These are phyloP conservation scores for Hypoxylon rickii DNA, from an alignment of 495 filamentous ascomycete species.

Conservation along the genomic window DNA sequence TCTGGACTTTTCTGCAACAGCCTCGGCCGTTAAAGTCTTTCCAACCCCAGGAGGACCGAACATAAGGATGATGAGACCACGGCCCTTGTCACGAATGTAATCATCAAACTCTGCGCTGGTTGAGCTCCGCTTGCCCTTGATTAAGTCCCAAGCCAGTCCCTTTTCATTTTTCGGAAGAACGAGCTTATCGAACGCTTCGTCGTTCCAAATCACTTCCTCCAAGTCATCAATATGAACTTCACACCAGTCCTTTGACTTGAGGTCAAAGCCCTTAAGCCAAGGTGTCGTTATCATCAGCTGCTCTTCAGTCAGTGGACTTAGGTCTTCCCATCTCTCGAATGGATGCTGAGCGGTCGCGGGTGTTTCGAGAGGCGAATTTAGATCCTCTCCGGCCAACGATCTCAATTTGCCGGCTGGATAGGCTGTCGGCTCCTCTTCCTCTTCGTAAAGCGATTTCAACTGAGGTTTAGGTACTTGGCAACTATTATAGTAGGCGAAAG, in stretches of 20 bases:
- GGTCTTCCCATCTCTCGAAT: neutral
- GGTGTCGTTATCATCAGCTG: slow-evolving; percentile 48
- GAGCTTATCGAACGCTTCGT: slow-evolving; percentile 59
- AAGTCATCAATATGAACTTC: slow-evolving; percentile 44
- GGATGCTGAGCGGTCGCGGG: too few species aligned
- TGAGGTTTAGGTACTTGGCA: slow-evolving; percentile 7
- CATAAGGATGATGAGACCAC: slow-evolving; percentile 60
- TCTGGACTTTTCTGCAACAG: slow-evolving; percentile 53
- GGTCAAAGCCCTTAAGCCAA: slow-evolving; percentile 50
- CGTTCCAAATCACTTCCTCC: slow-evolving; percentile 56
- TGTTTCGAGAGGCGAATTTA: neutral
- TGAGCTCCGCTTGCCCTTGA: slow-evolving; percentile 48
- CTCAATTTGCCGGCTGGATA: too few species aligned
- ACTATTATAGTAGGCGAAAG: slow-evolving; percentile 27
- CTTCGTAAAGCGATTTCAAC: slow-evolving; percentile 7
- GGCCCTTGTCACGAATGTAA: slow-evolving; percentile 57
- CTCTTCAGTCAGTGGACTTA: slow-evolving; percentile 44
- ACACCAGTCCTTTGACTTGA: slow-evolving; percentile 52
- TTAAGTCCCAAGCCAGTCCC: slow-evolving; percentile 57
- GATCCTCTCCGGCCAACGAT: too few species aligned
- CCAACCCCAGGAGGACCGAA: slow-evolving; percentile 60
- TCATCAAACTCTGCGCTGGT: slow-evolving; percentile 68
- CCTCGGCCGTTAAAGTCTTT: slow-evolving; percentile 61
- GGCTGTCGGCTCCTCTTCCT: neutral
- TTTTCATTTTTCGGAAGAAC: slow-evolving; percentile 59